Conservation (phyloP, 306 rosid species). For the Cucumis hystrix region DNA sequence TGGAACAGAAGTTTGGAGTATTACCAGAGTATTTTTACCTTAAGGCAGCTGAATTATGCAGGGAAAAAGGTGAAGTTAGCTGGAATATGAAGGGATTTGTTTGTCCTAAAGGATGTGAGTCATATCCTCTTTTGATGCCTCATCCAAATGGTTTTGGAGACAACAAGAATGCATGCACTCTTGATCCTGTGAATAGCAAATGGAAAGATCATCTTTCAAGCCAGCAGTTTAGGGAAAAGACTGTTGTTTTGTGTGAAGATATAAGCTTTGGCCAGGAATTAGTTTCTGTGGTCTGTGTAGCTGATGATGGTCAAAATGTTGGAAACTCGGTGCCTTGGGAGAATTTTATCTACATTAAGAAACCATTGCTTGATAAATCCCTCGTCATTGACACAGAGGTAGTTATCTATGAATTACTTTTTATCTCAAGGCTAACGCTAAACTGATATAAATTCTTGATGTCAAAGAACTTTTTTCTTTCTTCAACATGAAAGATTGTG, state of each 20-base stretch:
- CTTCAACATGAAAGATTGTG: neutral
- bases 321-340: slow-evolving; percentile 54
- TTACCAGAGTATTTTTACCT: slow-evolving; percentile 67
- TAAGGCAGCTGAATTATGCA: slow-evolving; percentile 86
- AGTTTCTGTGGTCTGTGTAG: slow-evolving; percentile 65
- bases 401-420: slow-evolving; percentile 9
- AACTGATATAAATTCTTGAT: neutral
- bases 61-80: slow-evolving; percentile 45
- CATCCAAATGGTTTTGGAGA: slow-evolving; percentile 25
- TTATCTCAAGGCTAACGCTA: neutral
- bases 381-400: slow-evolving; percentile 63
- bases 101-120: slow-evolving; percentile 67
- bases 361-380: slow-evolving; percentile 65
- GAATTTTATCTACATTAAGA: slow-evolving; percentile 54
- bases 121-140: slow-evolving; percentile 33
- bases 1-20: slow-evolving; percentile 63
- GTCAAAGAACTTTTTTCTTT: neutral
- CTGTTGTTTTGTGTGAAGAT: slow-evolving; percentile 57
- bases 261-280: slow-evolving; percentile 85
- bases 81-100: slow-evolving; percentile 78
- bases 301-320: slow-evolving; percentile 42
- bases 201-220: slow-evolving; percentile 54
- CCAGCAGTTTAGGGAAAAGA: slow-evolving; percentile 32
- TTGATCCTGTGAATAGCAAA: slow-evolving; percentile 33
- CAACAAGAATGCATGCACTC: slow-evolving; percentile 16